Base-by-base conservation (phyloP, 768 basidiomycete genomes). In the Mycena capillaripes region DNA sequence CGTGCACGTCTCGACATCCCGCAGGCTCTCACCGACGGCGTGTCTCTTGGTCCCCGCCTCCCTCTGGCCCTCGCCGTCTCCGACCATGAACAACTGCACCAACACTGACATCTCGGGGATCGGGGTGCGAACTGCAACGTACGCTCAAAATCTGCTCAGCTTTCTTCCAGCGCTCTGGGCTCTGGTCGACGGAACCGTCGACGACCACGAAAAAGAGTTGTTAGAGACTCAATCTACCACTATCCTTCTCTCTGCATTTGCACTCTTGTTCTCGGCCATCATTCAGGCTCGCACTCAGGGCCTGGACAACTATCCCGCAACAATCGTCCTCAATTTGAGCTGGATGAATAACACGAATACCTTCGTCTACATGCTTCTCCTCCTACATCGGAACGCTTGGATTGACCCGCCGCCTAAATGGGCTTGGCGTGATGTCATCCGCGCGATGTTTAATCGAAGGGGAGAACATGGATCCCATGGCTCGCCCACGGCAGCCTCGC, bases 301-400 rank as follows among this genome's bases (percentile, higher is more conserved):
- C 25, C 32, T 76, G n/a, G 62, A 57, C 46, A 53, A 38, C 58
- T 72, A 69, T 50, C 70, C 72, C 42, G 57, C 74, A 16, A n/a
- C 72, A 14, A 59, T 76, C 38, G 71, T 75, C 17, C 74, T 76
- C 36, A 70, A 76, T 48, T 38, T 76, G 23, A 72, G 76, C 58
- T 76, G 76, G 58, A 42, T n/a, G n/a, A n/a, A n/a, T n/a, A n/a
- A n/a, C n/a, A n/a, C n/a, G n/a, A n/a, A n/a, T n/a, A n/a, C n/a
- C 16, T 50, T 72, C 23, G 62, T 71, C 34, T 64, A 50, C 14
- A 36, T 69, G 61, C 34, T 72, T 17, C 55, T 74, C 34, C 30
- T 42, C 19, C 30, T 70, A 38, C 62, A 48, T 42, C 70, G 66
- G 34, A 50, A 27, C n/a, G 32, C 30, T 19, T 40, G 57, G 42